phyloP scores from a whole-genome alignment of 768 basidiomycete genomes.

The Gloeophyllum trabeum region DNA sequence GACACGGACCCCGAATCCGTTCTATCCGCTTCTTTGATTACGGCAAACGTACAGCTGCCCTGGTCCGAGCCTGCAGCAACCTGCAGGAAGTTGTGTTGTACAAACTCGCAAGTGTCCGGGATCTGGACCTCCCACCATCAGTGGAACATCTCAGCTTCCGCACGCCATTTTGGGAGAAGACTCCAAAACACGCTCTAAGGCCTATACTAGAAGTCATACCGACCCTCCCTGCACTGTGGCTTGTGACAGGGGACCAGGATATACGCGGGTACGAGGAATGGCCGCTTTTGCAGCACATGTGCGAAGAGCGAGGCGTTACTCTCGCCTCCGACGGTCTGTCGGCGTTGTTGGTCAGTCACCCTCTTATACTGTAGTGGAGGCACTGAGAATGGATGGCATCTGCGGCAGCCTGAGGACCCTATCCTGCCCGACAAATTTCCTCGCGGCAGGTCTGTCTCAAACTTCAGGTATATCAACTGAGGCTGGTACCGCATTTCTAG shows the following conservation, averaged over 20 bases:
- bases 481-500: no score
- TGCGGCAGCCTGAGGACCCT: slow-evolving; percentile 24
- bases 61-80: slow-evolving; percentile 23
- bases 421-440: slow-evolving; percentile 21
- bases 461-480: no score
- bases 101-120: slow-evolving; percentile 20
- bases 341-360: slow-evolving; percentile 23
- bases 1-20: slow-evolving; percentile 22
- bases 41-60: slow-evolving; percentile 17
- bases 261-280: slow-evolving; percentile 13
- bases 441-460: slow-evolving; percentile 21
- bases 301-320: slow-evolving; percentile 17
- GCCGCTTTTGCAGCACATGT: slow-evolving; percentile 14
- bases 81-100: slow-evolving; percentile 29
- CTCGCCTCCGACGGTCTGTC: slow-evolving; percentile 18
- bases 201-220: slow-evolving; percentile 21
- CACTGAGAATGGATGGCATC: not conserved
- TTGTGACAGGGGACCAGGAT: slow-evolving; percentile 24
- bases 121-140: slow-evolving; percentile 22
- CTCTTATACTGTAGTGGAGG: not conserved
- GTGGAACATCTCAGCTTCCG: slow-evolving; percentile 30
- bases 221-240: slow-evolving; percentile 20
- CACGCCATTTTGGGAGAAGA: slow-evolving; percentile 16
- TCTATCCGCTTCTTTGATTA: slow-evolving; percentile 30
- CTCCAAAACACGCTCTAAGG: slow-evolving; percentile 12